A percentile compares a stretch with the other conserved stretches of the same genome.
phyloP scores from a whole-genome alignment of 2,329 filamentous ascomycete species.

The Hymenoscyphus repandus region DNA sequence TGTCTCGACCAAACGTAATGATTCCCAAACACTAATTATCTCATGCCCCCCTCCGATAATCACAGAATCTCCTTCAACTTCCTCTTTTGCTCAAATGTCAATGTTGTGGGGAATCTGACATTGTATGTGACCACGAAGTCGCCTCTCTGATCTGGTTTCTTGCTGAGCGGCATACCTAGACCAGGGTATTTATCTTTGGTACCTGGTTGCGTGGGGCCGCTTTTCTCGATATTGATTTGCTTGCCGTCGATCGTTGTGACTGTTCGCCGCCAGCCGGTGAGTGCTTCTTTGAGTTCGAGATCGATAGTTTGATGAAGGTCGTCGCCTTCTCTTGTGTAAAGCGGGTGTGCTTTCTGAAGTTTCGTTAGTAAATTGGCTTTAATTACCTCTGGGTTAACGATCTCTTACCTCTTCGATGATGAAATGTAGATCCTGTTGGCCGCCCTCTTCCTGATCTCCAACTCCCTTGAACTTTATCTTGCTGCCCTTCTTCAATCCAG shows the following conservation, averaged over 20 bases:
- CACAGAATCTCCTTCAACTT: constrained; percentile 73
- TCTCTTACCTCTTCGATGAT: constrained; percentile 81
- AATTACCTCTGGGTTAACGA: neutral
- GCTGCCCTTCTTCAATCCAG: constrained; percentile 89
- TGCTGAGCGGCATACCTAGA: constrained; percentile 91
- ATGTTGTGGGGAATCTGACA: constrained; percentile 79
- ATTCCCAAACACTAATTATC: neutral
- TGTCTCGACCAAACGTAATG: no score
- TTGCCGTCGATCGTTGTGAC: constrained; percentile 90
- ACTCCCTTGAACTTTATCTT: constrained; percentile 98
- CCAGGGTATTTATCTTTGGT: constrained; percentile 76
- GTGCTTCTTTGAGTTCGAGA: constrained; percentile 83
- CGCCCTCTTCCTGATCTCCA: constrained; percentile 96
- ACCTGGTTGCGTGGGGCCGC: constrained; percentile 79
- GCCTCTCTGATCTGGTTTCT: constrained; percentile 78
- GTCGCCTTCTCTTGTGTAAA: constrained; percentile 83
- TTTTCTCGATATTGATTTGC: constrained; percentile 72
- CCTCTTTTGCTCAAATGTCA: constrained; percentile 75
- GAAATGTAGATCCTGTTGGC: constrained; percentile 92
- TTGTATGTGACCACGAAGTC: constrained; percentile 88
- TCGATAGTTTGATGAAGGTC: constrained; percentile 76
- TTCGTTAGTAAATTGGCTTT: constrained; percentile 36
- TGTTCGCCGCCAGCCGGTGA: constrained; percentile 91
- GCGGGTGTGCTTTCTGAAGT: constrained; percentile 73
- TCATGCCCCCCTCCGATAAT: neutral